Conservation (phyloP, 306 rosid species). For the Sicyos baderoa region DNA sequence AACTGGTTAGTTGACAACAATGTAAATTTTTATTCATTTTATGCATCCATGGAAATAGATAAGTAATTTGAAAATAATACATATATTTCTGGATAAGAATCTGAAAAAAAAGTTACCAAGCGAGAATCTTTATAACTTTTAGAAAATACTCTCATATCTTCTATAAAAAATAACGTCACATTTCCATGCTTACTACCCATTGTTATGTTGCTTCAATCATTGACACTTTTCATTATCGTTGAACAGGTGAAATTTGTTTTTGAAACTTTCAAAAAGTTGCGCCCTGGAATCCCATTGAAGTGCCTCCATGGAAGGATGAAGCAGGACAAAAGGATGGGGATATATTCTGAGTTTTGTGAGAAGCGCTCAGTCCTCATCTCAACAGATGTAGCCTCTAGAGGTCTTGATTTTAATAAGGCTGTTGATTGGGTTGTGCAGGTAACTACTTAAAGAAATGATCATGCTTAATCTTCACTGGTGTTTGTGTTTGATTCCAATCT, state of each 20-base stretch:
- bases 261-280: slow-evolving; percentile 85
- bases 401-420: slow-evolving; percentile 89
- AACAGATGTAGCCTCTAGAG: slow-evolving; percentile 88
- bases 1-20: not conserved
- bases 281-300: slow-evolving; percentile 79
- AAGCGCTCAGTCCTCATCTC: slow-evolving; percentile 69
- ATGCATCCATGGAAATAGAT: slow-evolving; percentile 4
- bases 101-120: not conserved
- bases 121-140: not conserved
- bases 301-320: slow-evolving; percentile 92
- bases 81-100: not conserved
- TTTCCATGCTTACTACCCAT: not conserved
- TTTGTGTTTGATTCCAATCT: slow-evolving; percentile 8
- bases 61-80: not conserved
- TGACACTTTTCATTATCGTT: slow-evolving; percentile 16
- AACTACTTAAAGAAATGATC: slow-evolving; percentile 17
- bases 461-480: not conserved
- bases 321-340: slow-evolving; percentile 70
- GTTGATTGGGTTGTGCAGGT: slow-evolving; percentile 99
- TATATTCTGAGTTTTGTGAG: slow-evolving; percentile 67
- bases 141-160: not conserved
- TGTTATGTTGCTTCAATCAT: slow-evolving; percentile 2
- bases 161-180: not conserved
- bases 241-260: slow-evolving; percentile 65
- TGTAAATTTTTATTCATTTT: not conserved